Conservation (phyloP, 768 basidiomycete species). For the Mycena kentingensis region DNA sequence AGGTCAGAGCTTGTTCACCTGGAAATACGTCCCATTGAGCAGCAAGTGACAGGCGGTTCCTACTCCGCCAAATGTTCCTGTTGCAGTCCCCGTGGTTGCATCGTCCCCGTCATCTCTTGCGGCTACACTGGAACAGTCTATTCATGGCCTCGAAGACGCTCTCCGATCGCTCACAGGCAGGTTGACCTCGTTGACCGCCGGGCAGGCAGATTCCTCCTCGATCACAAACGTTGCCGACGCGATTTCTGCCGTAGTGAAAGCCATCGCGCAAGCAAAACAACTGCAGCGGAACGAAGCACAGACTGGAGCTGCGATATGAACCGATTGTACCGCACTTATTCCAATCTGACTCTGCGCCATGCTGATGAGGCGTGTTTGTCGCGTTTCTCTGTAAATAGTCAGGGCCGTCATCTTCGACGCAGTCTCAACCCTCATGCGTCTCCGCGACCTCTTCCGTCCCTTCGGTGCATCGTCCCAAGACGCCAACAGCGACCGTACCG, state of each 20-base stretch:
- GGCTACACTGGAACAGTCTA: conserved; percentile 38
- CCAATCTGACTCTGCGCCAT: conserved; percentile 13
- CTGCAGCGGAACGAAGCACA: conserved; percentile 52
- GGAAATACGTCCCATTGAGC: too few relatives aligned
- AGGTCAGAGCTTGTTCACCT: too few relatives aligned
- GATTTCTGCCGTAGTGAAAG: conserved; percentile 64
- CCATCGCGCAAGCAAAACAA: conserved; percentile 60
- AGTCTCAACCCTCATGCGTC: conserved; percentile 22
- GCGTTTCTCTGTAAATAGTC: conserved; percentile 14
- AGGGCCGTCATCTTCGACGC: not conserved
- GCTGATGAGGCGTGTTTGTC: conserved; percentile 16
- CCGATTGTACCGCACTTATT: conserved; percentile 13
- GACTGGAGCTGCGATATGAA: conserved; percentile 13
- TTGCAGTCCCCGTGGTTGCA: too few relatives aligned
- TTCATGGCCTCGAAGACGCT: conserved; percentile 52
- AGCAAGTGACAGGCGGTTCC: too few relatives aligned
- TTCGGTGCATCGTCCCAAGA: conserved; percentile 25
- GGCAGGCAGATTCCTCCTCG: conserved; percentile 44
- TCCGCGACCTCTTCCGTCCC: conserved; percentile 28
- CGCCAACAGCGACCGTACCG: conserved; percentile 1
- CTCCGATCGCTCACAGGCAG: conserved; percentile 54
- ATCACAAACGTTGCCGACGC: conserved; percentile 68
- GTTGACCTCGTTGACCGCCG: conserved; percentile 47
- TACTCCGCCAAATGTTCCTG: too few relatives aligned
- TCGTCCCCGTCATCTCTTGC: not conserved